A percentile compares a stretch with the other conserved stretches of the same genome.
Evolutionary conservation across 2,329 filamentous ascomycete genomes (phyloP).

Genomic region (Cladosporium halotolerans): DNA sequence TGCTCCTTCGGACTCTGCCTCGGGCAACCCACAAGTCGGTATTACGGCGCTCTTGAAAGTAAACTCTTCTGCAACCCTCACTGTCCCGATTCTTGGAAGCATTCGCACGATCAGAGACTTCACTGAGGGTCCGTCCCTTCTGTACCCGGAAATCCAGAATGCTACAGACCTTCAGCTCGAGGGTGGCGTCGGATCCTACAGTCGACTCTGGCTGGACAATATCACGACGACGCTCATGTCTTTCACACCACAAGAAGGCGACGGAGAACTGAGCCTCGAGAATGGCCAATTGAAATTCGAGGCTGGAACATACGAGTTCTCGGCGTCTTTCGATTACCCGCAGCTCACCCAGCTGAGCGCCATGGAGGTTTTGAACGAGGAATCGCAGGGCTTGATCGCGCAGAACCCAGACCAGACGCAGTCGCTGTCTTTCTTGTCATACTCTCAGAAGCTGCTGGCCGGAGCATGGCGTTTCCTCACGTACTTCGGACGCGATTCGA

Average conservation of each 20-base stretch:
- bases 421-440: conserved; percentile 58
- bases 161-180: conserved; percentile 40
- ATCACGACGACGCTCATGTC: conserved; percentile 50
- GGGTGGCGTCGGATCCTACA: conserved; percentile 43
- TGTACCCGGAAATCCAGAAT: conserved; percentile 50
- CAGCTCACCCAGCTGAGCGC: conserved; percentile 52
- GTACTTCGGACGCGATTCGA: conserved; percentile 61
- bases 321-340: conserved; percentile 56
- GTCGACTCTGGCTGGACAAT: conserved; percentile 57
- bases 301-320: conserved; percentile 52
- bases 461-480: conserved; percentile 62
- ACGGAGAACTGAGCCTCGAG: conserved; percentile 34
- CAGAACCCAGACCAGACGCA: conserved; percentile 43
- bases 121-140: conserved; percentile 50
- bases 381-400: conserved; percentile 41
- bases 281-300: conserved; percentile 44
- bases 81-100: conserved; percentile 54
- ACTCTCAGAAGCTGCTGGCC: conserved; percentile 56
- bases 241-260: conserved; percentile 35
- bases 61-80: conserved; percentile 52
- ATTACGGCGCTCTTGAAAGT: conserved; percentile 50
- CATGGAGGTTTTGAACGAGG: conserved; percentile 44
- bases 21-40: conserved; percentile 39
- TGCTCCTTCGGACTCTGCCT: conserved; percentile 14
- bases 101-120: conserved; percentile 59